Evolutionary conservation across 345 rosid species (phyloP).

Genomic region (Brassica cretica): DNA sequence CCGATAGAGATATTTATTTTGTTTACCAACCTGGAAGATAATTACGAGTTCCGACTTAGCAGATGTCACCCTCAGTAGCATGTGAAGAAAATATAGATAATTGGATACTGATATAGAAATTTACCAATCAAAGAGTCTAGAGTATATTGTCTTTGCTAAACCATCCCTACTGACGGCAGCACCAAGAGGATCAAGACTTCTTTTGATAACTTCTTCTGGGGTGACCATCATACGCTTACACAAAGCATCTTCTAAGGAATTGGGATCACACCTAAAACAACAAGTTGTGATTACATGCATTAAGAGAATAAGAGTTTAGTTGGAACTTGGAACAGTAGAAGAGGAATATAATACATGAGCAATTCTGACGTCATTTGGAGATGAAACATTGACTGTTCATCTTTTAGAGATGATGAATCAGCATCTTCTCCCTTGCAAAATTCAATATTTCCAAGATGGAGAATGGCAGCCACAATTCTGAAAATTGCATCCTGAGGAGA

Average conservation of each 20-base stretch:
- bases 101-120: conserved; percentile 15
- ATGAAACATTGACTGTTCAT: conserved; percentile 66
- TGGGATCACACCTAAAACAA: conserved; percentile 68
- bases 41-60: conserved; percentile 17
- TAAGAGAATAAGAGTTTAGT: conserved; percentile 19
- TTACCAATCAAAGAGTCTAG: conserved; percentile 87
- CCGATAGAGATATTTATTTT: conserved; percentile 74
- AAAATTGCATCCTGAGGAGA: conserved; percentile 71
- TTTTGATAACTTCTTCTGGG: conserved; percentile 80
- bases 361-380: conserved; percentile 75
- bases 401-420: conserved; percentile 68
- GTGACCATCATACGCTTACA: conserved; percentile 82
- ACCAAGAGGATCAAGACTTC: conserved; percentile 71
- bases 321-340: conserved; percentile 16
- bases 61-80: not conserved
- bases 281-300: conserved; percentile 2
- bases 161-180: conserved; percentile 88
- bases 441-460: conserved; percentile 84
- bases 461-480: conserved; percentile 83
- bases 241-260: conserved; percentile 68
- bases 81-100: not conserved
- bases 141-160: conserved; percentile 86
- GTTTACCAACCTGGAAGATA: conserved; percentile 70
- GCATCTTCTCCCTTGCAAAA: conserved; percentile 64
- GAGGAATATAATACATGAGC: conserved; percentile 55